Evolutionary conservation across 2,329 filamentous ascomycete species (phyloP), one percentile per base, ranked within the genome.

Genomic region (Alternaria postmessia): DNA sequence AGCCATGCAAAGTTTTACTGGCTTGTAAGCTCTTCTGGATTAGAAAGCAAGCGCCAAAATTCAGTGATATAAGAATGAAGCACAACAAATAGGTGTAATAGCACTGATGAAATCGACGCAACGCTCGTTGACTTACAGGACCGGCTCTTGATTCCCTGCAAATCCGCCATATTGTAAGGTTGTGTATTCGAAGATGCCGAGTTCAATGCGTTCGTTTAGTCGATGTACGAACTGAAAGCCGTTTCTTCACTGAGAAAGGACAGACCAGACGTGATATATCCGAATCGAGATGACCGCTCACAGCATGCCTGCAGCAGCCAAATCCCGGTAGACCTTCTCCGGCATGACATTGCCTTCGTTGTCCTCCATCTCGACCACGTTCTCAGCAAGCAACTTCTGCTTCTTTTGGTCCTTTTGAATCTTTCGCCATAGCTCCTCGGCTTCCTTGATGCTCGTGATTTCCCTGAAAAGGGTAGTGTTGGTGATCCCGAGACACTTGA

Each of bases 261-360:
- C 26, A 16, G 16, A 6, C 5, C 5, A 8, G 20, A 11, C 20
- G 16, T 7, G 20, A 5, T 9, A 20, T 36, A 12, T 30, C 32
- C 30, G 34, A 54, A 11, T 41, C 22, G 28, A 28, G 1, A 0
- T 5, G 8, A 5, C 14, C 12, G 22, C 56, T 73, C 61, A 78
- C 5, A 78, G 66, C 74, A 97, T 83, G 34, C 94, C 94, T 77
- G 96, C 93, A 81, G 96, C 96, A 80, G 93, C 91, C 79, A 98
- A 81, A 85, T 99, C 95, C 67, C 94, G 89, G 79, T 97, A 99
- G 55, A 99, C 94, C 85, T 97, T 96, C 82, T 97, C 93, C 0
- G 96, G 95, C 95, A 99, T 99, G 58, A 99, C 95, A 73, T 99
- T 98, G 47, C 95, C 95, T 76, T 96, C 92, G 0, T 88, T 91